These are phyloP conservation scores for Geranomyces michiganensis DNA, from an alignment of 192 early-diverging fungal genomes.

Conservation along the genomic window DNA sequence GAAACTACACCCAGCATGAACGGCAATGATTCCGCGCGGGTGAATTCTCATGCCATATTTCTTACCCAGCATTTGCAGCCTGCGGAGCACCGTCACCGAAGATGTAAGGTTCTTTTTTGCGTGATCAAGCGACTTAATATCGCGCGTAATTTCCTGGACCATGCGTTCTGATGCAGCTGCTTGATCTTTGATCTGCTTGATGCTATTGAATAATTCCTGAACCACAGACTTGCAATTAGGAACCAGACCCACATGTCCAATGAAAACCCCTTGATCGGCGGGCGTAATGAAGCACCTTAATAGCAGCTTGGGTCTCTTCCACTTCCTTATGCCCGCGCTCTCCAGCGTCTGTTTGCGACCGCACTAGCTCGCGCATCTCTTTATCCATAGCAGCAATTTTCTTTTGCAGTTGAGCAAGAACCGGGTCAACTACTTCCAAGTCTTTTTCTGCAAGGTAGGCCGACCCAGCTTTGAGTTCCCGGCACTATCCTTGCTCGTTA, in stretches of 20 bases:
- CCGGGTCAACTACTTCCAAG: conserved; percentile 64
- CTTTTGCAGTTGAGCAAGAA: conserved; percentile 59
- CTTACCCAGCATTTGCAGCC: conserved; percentile 86
- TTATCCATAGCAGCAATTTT: conserved; percentile 64
- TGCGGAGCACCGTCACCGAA: conserved; percentile 78
- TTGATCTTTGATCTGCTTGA: conserved; percentile 83
- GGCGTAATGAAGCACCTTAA: conserved; percentile 56
- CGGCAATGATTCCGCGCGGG: background rate
- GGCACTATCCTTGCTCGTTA: too few relatives aligned
- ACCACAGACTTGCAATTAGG: background rate
- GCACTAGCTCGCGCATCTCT: conserved; percentile 73
- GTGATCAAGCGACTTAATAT: conserved; percentile 92
- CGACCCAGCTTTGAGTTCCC: background rate
- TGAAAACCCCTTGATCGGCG: background rate
- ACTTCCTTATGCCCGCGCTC: conserved; percentile 65
- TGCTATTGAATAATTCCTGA: conserved; percentile 75
- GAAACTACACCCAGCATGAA: conserved; percentile 48
- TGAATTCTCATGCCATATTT: background rate
- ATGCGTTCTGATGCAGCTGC: conserved; percentile 82
- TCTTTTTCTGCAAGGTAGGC: conserved; percentile 58
- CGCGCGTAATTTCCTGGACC: conserved; percentile 94
- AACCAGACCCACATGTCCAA: background rate
- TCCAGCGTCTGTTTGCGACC: conserved; percentile 67
- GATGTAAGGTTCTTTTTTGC: conserved; percentile 88
- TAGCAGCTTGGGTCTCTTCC: conserved; percentile 71